phyloP scores from a whole-genome alignment of 805 yeast genomes.

The Pichia sporocuriosa region DNA sequence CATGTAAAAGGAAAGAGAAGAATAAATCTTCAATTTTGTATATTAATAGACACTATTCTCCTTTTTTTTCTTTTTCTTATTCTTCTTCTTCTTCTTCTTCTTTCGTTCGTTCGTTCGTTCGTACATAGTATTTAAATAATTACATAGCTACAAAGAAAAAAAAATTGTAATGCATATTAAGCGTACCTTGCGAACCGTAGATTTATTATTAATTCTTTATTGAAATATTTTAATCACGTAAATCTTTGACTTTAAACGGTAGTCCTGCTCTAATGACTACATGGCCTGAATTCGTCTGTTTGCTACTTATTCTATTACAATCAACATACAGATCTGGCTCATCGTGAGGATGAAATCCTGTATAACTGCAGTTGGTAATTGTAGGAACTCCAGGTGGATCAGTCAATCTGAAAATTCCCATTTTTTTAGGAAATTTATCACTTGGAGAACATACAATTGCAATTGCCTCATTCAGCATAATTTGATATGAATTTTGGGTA shows the following conservation, averaged over 20 bases:
- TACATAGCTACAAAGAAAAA: too few relatives aligned
- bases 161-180: too few relatives aligned
- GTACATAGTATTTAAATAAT: too few relatives aligned
- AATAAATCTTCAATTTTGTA: too few relatives aligned
- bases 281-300: conserved; percentile 36
- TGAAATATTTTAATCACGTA: too few relatives aligned
- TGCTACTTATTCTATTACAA: conserved; percentile 32
- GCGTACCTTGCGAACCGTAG: too few relatives aligned
- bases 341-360: conserved; percentile 58
- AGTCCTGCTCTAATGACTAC: conserved; percentile 39
- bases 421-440: conserved; percentile 33
- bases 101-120: too few relatives aligned
- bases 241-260: conserved; percentile 44
- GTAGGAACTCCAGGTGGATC: conserved; percentile 59
- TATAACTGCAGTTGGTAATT: conserved; percentile 42
- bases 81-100: too few relatives aligned
- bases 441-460: conserved; percentile 62
- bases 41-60: too few relatives aligned
- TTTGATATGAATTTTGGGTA: conserved; percentile 61
- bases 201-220: too few relatives aligned
- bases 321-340: conserved; percentile 43
- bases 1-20: too few relatives aligned
- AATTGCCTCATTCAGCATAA: conserved; percentile 63
- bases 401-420: conserved; percentile 55
- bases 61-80: background rate